Evolutionary conservation across 371 early-diverging fungal genomes (phyloP).

Genomic region (Mucor mucedo): DNA sequence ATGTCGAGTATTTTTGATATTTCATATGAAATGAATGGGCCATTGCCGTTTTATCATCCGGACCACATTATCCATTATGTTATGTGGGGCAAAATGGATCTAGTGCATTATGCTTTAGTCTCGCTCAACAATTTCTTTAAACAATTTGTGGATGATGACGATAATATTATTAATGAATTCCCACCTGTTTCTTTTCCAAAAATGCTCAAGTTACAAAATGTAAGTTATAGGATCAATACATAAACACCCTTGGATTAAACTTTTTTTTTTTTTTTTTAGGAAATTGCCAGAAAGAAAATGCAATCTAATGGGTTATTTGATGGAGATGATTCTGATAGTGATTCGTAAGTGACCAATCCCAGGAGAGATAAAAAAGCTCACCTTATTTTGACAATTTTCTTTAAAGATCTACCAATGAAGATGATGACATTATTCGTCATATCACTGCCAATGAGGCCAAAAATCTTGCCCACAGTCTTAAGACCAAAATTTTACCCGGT

Average conservation of each 20-base stretch:
- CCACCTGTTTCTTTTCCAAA: constrained; percentile 59
- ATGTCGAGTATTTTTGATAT: constrained; percentile 63
- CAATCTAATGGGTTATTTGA: constrained; percentile 42
- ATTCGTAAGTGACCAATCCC: neutral
- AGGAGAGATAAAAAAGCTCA: neutral
- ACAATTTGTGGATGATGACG: constrained; percentile 52
- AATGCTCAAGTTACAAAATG: constrained; percentile 58
- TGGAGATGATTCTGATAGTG: constrained; percentile 26
- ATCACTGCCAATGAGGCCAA: constrained; percentile 39
- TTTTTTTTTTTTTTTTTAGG: neutral
- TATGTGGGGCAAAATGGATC: constrained; percentile 80
- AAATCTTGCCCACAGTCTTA: constrained; percentile 41
- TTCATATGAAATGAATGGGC: constrained; percentile 61
- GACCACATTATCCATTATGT: constrained; percentile 74
- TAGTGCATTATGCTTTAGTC: constrained; percentile 64
- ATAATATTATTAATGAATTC: constrained; percentile 45
- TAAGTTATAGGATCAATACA: constrained; percentile 18
- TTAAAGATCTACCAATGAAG: constrained; percentile 7
- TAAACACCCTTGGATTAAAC: no score
- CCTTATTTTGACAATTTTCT: no score
- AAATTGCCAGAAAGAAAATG: constrained; percentile 3
- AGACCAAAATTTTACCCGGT: constrained; percentile 49
- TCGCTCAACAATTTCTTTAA: constrained; percentile 56
- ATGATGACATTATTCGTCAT: constrained; percentile 36
- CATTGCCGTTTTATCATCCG: constrained; percentile 81